Conservation (phyloP, 352 stramenopile species). For the Phytophthora citricola region DNA sequence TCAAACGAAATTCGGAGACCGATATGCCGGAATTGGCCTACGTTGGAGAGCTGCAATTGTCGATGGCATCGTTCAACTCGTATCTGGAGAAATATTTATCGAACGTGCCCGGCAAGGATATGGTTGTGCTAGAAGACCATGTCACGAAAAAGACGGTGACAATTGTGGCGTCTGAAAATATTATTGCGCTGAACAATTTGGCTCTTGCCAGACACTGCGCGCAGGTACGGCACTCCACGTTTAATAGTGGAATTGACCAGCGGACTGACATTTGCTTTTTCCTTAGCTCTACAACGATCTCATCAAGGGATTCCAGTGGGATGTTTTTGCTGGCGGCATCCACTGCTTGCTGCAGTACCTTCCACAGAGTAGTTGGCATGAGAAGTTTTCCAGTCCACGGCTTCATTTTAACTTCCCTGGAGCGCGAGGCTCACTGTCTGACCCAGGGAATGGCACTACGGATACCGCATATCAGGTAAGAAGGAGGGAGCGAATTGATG, state of each 20-base stretch:
- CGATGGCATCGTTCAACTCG: constrained; percentile 76
- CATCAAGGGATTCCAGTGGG: constrained; percentile 86
- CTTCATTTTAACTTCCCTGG: constrained; percentile 86
- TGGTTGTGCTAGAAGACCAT: constrained; percentile 73
- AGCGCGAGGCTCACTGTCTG: constrained; percentile 57
- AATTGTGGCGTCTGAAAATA: constrained; percentile 71
- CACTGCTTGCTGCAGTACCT: constrained; percentile 87
- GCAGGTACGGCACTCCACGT: constrained; percentile 43
- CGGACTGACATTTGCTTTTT: constrained; percentile 8
- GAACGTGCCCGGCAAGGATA: constrained; percentile 55
- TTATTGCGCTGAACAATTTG: constrained; percentile 79
- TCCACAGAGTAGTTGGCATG: constrained; percentile 63
- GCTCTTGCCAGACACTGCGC: constrained; percentile 73
- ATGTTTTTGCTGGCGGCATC: constrained; percentile 83
- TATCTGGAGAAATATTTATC: constrained; percentile 84
- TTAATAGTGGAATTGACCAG: constrained; percentile 1
- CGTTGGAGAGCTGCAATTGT: constrained; percentile 69
- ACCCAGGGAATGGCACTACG: constrained; percentile 83
- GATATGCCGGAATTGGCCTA: constrained; percentile 69
- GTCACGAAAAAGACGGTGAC: constrained; percentile 74
- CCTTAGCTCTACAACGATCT: constrained; percentile 76
- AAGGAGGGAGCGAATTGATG: neutral
- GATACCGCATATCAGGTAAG: constrained; percentile 78
- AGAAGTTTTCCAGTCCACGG: constrained; percentile 69
- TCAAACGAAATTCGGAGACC: constrained; percentile 55